These are phyloP conservation scores for Gamarada debralockiae DNA, from an alignment of 495 filamentous ascomycete species.

Conservation along the genomic window DNA sequence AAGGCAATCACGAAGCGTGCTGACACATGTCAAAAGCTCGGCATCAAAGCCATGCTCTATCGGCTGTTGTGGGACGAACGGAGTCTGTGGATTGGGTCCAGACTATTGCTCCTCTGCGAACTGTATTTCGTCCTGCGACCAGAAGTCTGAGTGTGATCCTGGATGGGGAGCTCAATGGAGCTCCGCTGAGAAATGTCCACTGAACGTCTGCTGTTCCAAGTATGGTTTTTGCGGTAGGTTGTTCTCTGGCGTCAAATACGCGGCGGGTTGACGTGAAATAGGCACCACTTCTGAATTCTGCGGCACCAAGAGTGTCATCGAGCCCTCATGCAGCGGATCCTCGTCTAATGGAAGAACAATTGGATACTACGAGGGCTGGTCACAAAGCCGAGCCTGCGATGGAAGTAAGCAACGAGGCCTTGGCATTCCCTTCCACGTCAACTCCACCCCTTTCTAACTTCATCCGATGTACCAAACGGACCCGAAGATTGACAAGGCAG, in stretches of 20 bases:
- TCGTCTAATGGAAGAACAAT: background rate
- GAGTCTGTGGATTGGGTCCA: background rate
- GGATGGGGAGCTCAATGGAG: too few species aligned
- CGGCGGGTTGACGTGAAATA: background rate
- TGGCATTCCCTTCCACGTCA: background rate
- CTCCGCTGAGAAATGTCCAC: background rate
- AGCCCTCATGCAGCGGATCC: constrained; percentile 7
- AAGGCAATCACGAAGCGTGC: background rate
- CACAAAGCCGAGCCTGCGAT: background rate
- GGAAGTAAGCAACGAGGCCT: background rate
- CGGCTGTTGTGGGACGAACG: background rate
- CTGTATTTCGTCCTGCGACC: background rate
- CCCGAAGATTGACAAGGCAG: too few species aligned
- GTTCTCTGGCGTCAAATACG: background rate
- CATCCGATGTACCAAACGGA: too few species aligned
- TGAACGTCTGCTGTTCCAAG: constrained; percentile 5
- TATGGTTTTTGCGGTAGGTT: constrained; percentile 6
- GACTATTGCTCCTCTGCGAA: background rate
- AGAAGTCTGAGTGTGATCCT: background rate
- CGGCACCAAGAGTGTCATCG: background rate
- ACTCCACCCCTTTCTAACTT: background rate
- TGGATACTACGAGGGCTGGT: constrained; percentile 14
- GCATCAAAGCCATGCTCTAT: background rate
- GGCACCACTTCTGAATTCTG: constrained; percentile 12
- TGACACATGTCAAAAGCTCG: background rate